Evolutionary conservation across 2,329 filamentous ascomycete species (phyloP).

Genomic region (Helminthosporium solani): DNA sequence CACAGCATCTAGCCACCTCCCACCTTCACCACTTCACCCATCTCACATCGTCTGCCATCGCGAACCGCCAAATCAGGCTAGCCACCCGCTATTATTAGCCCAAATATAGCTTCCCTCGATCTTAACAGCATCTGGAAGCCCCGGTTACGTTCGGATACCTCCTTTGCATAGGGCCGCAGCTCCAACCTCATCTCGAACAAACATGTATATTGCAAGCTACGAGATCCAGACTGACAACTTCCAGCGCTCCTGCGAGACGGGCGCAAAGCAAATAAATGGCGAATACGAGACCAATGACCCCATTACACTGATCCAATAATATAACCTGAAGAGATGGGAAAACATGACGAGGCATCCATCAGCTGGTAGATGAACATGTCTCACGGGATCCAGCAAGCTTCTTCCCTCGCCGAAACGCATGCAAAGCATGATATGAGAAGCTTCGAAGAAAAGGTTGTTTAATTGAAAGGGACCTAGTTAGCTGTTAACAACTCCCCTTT

Average conservation of each 20-base stretch:
- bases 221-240: constrained; percentile 10
- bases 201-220: constrained; percentile 23
- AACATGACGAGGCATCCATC: constrained; percentile 5
- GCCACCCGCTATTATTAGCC: constrained; percentile 26
- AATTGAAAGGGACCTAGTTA: constrained; percentile 22
- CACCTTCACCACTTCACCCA: constrained; percentile 7
- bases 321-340: not conserved
- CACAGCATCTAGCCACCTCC: constrained; percentile 17
- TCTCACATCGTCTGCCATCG: constrained; percentile 18
- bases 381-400: constrained; percentile 10
- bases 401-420: constrained; percentile 11
- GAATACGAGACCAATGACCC: constrained; percentile 22
- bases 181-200: constrained; percentile 8
- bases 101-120: constrained; percentile 13
- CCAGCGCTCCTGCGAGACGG: constrained; percentile 5
- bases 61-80: constrained; percentile 17
- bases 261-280: constrained; percentile 1
- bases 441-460: constrained; percentile 28
- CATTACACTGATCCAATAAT: constrained; percentile 1
- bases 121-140: constrained; percentile 24
- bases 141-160: constrained; percentile 13
- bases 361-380: constrained; percentile 2
- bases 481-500: constrained; percentile 15
- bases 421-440: constrained; percentile 37
- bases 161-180: constrained; percentile 19